A percentile compares a stretch with the other conserved stretches of the same genome.
Evolutionary conservation across 306 rosid genomes (phyloP).

Genomic region (Hippophae tibetana): DNA sequence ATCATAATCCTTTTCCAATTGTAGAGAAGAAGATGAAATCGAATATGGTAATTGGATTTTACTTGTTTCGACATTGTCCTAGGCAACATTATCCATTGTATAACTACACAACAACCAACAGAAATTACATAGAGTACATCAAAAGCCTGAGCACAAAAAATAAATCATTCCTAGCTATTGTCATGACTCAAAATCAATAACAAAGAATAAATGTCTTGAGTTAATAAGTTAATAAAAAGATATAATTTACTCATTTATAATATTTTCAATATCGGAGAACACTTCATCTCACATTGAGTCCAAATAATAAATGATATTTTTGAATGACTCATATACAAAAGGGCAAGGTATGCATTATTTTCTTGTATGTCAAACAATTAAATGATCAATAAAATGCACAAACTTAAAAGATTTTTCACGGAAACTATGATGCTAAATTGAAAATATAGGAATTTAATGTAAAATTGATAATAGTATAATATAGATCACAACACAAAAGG

Average conservation of each 20-base stretch:
- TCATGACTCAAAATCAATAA: too few species aligned
- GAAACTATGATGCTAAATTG: neutral
- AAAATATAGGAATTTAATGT: neutral
- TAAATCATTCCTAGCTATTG: too few species aligned
- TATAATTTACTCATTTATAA: too few species aligned
- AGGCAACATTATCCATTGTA: neutral
- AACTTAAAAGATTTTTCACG: neutral
- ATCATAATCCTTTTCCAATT: constrained; percentile 64
- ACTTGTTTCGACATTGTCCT: constrained; percentile 51
- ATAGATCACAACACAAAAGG: constrained; percentile 3
- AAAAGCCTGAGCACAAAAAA: neutral
- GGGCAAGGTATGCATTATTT: too few species aligned
- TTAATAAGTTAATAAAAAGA: too few species aligned
- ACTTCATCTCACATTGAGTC: too few species aligned
- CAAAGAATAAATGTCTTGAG: too few species aligned
- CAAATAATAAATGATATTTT: too few species aligned
- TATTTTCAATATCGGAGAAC: too few species aligned
- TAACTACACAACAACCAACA: too few species aligned
- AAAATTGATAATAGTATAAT: neutral
- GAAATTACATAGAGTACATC: too few species aligned
- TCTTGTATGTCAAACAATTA: neutral
- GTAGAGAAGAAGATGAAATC: constrained; percentile 37
- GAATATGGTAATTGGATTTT: constrained; percentile 54
- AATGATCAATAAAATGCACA: neutral
- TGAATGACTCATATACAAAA: too few species aligned